Conservation (phyloP, 208 protist genomes). For the Porcisia hertigi region DNA sequence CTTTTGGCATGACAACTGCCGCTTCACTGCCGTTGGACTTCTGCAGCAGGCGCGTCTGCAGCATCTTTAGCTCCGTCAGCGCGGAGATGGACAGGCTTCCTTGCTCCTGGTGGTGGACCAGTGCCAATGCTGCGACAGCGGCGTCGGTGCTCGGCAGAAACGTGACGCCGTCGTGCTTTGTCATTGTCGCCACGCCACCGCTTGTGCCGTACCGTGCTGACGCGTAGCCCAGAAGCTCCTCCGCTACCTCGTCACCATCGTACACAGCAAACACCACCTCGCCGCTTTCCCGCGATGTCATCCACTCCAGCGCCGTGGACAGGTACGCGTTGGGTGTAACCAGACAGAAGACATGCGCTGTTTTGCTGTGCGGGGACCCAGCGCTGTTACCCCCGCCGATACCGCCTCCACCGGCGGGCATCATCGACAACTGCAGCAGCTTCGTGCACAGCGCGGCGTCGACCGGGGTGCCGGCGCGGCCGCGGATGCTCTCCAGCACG, state of each 20-base stretch:
- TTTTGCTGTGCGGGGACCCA: neutral
- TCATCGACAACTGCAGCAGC: constrained; percentile 43
- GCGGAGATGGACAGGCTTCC: constrained; percentile 54
- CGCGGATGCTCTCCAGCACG: constrained; percentile 59
- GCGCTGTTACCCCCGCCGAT: constrained; percentile 1
- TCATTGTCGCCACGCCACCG: constrained; percentile 45
- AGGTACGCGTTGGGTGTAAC: constrained; percentile 68
- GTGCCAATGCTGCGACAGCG: constrained; percentile 45
- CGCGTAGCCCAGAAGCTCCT: constrained; percentile 55
- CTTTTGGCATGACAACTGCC: constrained; percentile 13
- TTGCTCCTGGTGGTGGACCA: constrained; percentile 50
- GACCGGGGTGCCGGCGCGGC: constrained; percentile 60
- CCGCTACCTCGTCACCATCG: constrained; percentile 62
- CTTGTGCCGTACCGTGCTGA: constrained; percentile 30
- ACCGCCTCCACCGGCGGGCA: constrained; percentile 22
- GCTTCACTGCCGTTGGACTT: constrained; percentile 9
- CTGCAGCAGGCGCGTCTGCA: constrained; percentile 45
- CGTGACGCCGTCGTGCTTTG: constrained; percentile 41
- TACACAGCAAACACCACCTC: constrained; percentile 68
- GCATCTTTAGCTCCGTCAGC: constrained; percentile 49
- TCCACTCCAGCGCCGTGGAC: constrained; percentile 55
- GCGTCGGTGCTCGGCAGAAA: constrained; percentile 52
- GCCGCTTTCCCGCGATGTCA: constrained; percentile 33
- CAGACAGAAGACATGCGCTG: constrained; percentile 30
- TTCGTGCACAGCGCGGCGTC: constrained; percentile 80